Base-by-base conservation (phyloP, 148 eudicot genomes). In the Spergularia marina region DNA sequence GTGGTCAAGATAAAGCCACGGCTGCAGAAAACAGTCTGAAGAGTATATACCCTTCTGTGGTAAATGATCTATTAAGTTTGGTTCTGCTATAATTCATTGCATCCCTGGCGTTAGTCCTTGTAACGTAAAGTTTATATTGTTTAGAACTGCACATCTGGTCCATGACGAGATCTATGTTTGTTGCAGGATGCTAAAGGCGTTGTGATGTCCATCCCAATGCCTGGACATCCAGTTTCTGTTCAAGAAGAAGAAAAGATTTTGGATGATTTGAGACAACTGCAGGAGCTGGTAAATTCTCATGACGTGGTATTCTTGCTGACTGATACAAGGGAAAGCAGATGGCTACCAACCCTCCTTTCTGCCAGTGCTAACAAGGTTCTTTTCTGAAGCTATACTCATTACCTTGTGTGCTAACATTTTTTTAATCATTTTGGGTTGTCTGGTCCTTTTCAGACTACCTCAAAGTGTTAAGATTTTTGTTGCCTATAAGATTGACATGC, bases 311-410 rank as follows among this genome's bases (percentile, higher is more conserved):
- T 94, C 81, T 79, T 94, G 72, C 83, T 94, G 79, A 94, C 98
- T 75, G 98, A 94, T 78, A 94, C 98, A 68, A 88, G 98, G 73
- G 98, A 94, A 84, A 94, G 98, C 79, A 89, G 98, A 70, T 94
- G 98, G 98, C 97, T 91, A 59, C 98, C 98, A 17, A 84, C 91
- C 57, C 91, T 94, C 70, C 85, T 94, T 36, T 83, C 86, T 72
- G 85, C 97, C 67, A 86, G 79, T 80, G 83, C 89, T 70, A 90
- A 91, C 80, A 94, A 91, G 97, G 98, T 93, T 71, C 41, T 65
- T 52, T 13, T 18, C 78, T 68, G 47, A 18, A 52, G 18, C 51
- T 39, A 62, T 53, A 39, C 62, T 39, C 25, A 8, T 68, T 39
- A 0, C 60, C 17, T 44, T 51, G 18, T 79, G 13, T 73, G 13